Percentiles rank a stretch among this genome's conserved stretches.
Evolutionary conservation across 306 rosid species (phyloP).

Genomic region (Quercus ilex): DNA sequence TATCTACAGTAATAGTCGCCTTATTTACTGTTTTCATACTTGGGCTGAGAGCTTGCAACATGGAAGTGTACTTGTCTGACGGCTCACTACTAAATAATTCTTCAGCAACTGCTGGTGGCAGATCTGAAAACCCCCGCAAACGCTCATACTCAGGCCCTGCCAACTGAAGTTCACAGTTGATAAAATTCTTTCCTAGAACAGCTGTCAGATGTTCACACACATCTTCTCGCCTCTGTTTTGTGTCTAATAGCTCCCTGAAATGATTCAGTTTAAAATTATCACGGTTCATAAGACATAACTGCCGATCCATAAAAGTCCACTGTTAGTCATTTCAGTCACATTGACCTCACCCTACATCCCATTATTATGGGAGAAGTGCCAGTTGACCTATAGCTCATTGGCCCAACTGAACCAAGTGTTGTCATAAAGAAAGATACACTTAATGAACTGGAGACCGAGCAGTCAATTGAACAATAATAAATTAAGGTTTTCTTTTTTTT

Average conservation of each 20-base stretch:
- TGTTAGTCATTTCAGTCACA: neutral
- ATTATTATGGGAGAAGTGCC: too few species aligned
- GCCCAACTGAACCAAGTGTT: neutral
- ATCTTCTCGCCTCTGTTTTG: constrained; percentile 57
- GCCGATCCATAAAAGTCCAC: neutral
- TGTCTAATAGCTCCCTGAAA: constrained; percentile 67
- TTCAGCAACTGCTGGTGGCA: constrained; percentile 67
- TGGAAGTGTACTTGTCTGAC: constrained; percentile 32
- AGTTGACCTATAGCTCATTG: neutral
- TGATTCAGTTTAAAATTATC: constrained; percentile 8
- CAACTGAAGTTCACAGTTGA: constrained; percentile 76
- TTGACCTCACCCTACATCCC: too few species aligned
- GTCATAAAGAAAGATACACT: neutral
- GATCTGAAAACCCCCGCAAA: constrained; percentile 61
- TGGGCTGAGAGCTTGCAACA: constrained; percentile 40
- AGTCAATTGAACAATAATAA: neutral
- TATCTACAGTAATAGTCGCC: constrained; percentile 58
- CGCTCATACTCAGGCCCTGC: constrained; percentile 87
- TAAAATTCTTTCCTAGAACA: constrained; percentile 60
- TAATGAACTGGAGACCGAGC: constrained; percentile 1
- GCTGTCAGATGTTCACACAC: constrained; percentile 59
- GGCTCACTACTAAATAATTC: constrained; percentile 59
- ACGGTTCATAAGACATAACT: neutral
- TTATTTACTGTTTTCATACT: constrained; percentile 41
- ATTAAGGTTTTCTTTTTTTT: too few species aligned